Percentiles rank a stretch among this genome's conserved stretches.
phyloP scores from a whole-genome alignment of 2,329 filamentous ascomycete species.

The Neofusicoccum ribis region DNA sequence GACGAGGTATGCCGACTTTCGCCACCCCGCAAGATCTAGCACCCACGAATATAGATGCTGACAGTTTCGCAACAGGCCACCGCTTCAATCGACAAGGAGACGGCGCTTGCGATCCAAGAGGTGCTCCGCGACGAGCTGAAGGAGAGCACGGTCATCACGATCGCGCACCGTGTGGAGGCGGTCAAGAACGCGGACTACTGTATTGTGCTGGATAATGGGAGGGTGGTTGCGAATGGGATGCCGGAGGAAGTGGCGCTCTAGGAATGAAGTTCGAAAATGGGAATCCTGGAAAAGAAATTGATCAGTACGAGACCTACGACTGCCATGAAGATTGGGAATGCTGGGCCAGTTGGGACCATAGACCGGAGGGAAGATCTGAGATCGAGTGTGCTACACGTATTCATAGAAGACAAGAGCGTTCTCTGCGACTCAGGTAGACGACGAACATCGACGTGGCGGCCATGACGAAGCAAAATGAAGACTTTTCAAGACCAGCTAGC shows the following conservation, averaged over 20 bases:
- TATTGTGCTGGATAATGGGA: constrained; percentile 55
- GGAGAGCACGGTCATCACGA: constrained; percentile 63
- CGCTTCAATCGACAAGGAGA: constrained; percentile 64
- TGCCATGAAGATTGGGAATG: no score
- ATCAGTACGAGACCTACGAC: no score
- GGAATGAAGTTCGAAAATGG: background rate
- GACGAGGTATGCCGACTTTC: constrained; percentile 48
- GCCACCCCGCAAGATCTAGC: background rate
- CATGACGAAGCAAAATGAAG: no score
- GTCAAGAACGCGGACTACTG: constrained; percentile 60
- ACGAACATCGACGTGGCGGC: no score
- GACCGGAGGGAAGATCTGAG: no score
- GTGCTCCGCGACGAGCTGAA: constrained; percentile 58
- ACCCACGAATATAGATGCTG: background rate
- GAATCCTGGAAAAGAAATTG: no score
- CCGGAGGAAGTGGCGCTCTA: constrained; percentile 31
- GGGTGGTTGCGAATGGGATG: constrained; percentile 40
- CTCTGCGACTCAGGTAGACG: no score
- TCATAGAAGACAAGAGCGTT: no score
- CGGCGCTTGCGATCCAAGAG: constrained; percentile 56
- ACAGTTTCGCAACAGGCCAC: constrained; percentile 47
- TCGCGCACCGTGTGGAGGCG: constrained; percentile 65
- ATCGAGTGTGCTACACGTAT: no score
- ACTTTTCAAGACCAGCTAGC: no score
- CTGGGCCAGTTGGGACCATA: no score